These are phyloP conservation scores for Pleurotus platypus DNA, from an alignment of 768 basidiomycete genomes.

Conservation along the genomic window DNA sequence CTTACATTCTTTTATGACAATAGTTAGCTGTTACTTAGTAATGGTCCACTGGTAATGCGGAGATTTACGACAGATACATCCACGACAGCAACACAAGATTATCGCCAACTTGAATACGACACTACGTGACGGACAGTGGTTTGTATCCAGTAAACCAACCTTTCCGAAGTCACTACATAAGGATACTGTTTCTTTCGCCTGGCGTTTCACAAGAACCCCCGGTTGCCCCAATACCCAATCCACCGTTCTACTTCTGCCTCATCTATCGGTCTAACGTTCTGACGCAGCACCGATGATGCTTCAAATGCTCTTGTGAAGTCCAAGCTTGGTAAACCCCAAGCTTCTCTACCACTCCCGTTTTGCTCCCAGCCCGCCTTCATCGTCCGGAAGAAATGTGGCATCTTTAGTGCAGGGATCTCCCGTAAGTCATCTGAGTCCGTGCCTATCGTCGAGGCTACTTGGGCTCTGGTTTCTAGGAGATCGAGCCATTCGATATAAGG, in stretches of 20 bases:
- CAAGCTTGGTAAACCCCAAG: slow-evolving; percentile 1
- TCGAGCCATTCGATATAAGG: slow-evolving; percentile 13
- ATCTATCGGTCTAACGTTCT: not conserved
- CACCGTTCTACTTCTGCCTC: not conserved
- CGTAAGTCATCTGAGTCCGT: not conserved
- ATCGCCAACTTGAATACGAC: too few species aligned
- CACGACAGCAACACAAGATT: too few species aligned
- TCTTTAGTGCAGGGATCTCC: not conserved
- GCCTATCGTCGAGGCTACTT: not conserved
- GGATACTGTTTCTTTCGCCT: too few species aligned
- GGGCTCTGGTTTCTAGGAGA: not conserved
- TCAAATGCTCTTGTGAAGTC: not conserved
- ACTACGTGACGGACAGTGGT: too few species aligned
- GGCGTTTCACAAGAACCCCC: not conserved
- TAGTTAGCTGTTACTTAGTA: too few species aligned
- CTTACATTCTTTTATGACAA: too few species aligned
- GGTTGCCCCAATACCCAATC: not conserved
- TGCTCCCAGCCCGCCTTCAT: not conserved
- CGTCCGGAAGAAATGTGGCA: slow-evolving; percentile 2
- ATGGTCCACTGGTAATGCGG: too few species aligned
- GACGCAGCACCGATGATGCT: not conserved
- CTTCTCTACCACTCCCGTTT: not conserved
- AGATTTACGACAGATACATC: too few species aligned
- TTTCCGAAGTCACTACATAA: too few species aligned
- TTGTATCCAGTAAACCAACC: too few species aligned